Conservation (phyloP, 2,329 filamentous ascomycete genomes). For the Diaporthe sp. region DNA sequence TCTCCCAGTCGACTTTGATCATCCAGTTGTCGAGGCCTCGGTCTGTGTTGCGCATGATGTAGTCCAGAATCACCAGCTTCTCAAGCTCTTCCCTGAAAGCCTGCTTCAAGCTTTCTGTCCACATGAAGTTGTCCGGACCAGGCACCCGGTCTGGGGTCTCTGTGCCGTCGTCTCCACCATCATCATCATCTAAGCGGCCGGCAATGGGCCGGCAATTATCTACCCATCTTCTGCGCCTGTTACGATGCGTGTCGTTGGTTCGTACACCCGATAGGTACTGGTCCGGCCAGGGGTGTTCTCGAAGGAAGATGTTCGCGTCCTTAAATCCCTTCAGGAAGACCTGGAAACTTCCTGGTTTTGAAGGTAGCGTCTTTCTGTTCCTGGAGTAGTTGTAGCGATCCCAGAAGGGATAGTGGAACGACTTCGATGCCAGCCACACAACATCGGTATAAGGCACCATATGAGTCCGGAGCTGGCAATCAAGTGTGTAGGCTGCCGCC, state of each 20-base stretch:
- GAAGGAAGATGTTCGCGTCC: conserved; percentile 94
- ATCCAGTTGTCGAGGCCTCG: conserved; percentile 99
- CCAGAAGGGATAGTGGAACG: conserved; percentile 99
- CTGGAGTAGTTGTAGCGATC: conserved; percentile 89
- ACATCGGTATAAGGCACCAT: conserved; percentile 98
- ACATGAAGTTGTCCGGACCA: conserved; percentile 75
- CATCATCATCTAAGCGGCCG: conserved; percentile 68
- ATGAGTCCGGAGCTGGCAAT: conserved; percentile 89
- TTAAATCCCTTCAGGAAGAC: conserved; percentile 98
- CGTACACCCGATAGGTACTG: conserved; percentile 82
- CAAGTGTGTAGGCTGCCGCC: conserved; percentile 95
- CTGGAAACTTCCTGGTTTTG: conserved; percentile 96
- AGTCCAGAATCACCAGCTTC: conserved; percentile 96
- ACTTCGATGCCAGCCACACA: conserved; percentile 93
- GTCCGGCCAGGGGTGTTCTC: conserved; percentile 97
- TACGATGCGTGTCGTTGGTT: conserved; percentile 75
- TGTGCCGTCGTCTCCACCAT: conserved; percentile 62
- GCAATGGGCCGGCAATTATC: conserved; percentile 81
- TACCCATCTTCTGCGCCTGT: conserved; percentile 81
- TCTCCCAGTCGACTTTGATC: conserved; percentile 94
- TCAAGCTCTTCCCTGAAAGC: conserved; percentile 95
- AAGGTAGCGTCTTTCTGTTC: conserved; percentile 87
- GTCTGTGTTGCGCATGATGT: conserved; percentile 99
- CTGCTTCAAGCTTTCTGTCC: conserved; percentile 91
- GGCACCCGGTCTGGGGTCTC: conserved; percentile 54